phyloP scores from a whole-genome alignment of 352 stramenopile genomes.

The Phytophthora syringae region DNA sequence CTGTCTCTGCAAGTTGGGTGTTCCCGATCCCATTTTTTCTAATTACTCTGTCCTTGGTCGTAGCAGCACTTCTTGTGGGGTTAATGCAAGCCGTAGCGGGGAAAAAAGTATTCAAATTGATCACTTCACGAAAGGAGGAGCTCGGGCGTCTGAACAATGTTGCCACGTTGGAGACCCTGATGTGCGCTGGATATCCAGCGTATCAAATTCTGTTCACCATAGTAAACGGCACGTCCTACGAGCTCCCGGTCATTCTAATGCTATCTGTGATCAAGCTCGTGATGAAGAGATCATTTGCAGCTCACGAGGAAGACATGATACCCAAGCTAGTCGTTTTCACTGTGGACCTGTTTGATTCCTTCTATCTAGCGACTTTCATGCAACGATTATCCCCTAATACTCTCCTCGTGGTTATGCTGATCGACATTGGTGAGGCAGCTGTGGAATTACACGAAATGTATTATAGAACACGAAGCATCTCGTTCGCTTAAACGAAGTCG shows the following conservation, averaged over 20 bases:
- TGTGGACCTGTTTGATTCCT: conserved; percentile 20
- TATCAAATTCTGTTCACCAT: conserved; percentile 6
- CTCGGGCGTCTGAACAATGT: not conserved
- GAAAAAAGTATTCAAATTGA: not conserved
- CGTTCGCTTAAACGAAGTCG: not conserved
- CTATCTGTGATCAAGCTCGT: conserved; percentile 6
- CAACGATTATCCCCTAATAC: not conserved
- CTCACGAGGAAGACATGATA: conserved; percentile 20
- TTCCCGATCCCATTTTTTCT: conserved; percentile 25
- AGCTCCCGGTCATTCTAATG: conserved; percentile 7
- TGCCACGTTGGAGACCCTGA: not conserved
- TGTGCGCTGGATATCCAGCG: conserved; percentile 10
- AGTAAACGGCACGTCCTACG: conserved; percentile 5
- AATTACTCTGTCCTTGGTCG: not conserved
- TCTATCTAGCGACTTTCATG: conserved; percentile 9
- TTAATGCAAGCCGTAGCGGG: not conserved
- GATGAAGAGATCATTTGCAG: conserved; percentile 4
- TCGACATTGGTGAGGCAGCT: conserved; percentile 10
- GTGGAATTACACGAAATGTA: conserved; percentile 8
- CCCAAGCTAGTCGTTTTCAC: conserved; percentile 13
- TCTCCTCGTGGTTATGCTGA: not conserved
- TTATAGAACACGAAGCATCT: conserved; percentile 4
- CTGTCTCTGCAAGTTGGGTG: conserved; percentile 1
- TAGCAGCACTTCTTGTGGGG: not conserved
- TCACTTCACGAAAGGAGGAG: not conserved